phyloP scores from a whole-genome alignment of 805 yeast species.

The Nakazawaea peltata region DNA sequence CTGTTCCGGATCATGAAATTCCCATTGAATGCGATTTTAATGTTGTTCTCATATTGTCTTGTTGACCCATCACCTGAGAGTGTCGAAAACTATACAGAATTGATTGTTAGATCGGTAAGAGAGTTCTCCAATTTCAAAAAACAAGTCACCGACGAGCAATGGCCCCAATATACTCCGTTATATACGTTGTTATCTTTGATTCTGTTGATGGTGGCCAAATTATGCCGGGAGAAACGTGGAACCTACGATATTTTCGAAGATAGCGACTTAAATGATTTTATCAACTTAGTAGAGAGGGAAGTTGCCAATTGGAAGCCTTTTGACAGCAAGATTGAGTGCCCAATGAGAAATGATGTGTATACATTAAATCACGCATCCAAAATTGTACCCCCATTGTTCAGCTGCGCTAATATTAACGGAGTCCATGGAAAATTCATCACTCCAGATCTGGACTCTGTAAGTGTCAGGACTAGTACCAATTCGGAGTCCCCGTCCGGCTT shows the following conservation, averaged over 20 bases:
- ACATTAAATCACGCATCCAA: slow-evolving; percentile 2
- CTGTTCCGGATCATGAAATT: slow-evolving; percentile 14
- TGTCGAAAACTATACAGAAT: background rate
- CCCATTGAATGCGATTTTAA: slow-evolving; percentile 23
- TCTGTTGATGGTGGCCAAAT: background rate
- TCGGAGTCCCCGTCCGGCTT: too few relatives aligned
- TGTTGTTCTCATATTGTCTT: slow-evolving; percentile 13
- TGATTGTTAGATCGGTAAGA: background rate
- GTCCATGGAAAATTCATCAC: too few relatives aligned
- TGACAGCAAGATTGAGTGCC: background rate
- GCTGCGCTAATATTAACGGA: too few relatives aligned
- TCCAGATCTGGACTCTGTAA: too few relatives aligned
- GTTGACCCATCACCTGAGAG: background rate
- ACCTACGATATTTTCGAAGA: background rate
- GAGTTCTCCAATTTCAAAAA: background rate
- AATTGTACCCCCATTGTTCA: too few relatives aligned
- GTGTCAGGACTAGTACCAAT: too few relatives aligned
- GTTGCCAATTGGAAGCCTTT: background rate
- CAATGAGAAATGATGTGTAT: background rate
- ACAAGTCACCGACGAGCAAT: background rate
- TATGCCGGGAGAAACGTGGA: background rate
- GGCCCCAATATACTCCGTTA: background rate
- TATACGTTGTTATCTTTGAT: background rate
- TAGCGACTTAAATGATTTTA: background rate
- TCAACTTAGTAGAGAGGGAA: background rate